Evolutionary conservation across 192 early-diverging fungal species (phyloP).

Genomic region (Rhizophagus prolifer): DNA sequence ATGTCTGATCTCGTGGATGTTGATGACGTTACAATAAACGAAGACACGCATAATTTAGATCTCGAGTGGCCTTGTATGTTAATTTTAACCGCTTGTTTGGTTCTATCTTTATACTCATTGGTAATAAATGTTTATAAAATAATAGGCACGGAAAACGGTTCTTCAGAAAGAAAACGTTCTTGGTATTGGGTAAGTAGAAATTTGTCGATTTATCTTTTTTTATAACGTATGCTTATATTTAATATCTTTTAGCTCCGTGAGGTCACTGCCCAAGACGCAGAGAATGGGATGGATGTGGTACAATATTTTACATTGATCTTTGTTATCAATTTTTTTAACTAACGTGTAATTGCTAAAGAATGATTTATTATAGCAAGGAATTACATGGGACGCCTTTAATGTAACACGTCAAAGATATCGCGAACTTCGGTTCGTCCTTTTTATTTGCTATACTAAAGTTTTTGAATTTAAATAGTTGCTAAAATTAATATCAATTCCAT

Average conservation of each 20-base stretch:
- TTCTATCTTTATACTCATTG: not conserved
- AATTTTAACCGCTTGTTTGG: not conserved
- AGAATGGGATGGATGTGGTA: conserved; percentile 43
- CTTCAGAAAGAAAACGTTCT: conserved; percentile 16
- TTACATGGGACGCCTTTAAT: conserved; percentile 32
- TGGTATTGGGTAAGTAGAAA: not conserved
- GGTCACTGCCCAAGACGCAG: conserved; percentile 33
- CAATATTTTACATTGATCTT: not conserved
- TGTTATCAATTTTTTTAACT: not conserved
- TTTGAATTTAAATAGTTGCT: not conserved
- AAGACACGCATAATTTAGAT: not conserved
- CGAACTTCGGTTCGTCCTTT: conserved; percentile 35
- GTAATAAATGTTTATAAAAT: not conserved
- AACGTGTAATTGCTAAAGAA: not conserved
- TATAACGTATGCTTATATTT: not conserved
- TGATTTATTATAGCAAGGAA: conserved; percentile 37
- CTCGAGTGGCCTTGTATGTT: conserved; percentile 17
- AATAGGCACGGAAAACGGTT: not conserved
- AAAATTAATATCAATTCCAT: conserved; percentile 1
- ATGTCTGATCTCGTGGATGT: conserved; percentile 9
- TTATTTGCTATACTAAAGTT: not conserved
- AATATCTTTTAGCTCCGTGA: conserved; percentile 9
- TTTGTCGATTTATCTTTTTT: not conserved
- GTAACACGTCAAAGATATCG: conserved; percentile 39
- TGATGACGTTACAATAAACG: not conserved